Base-by-base conservation (phyloP, 2,329 filamentous ascomycete species). In the Gnomoniopsis sp. region DNA sequence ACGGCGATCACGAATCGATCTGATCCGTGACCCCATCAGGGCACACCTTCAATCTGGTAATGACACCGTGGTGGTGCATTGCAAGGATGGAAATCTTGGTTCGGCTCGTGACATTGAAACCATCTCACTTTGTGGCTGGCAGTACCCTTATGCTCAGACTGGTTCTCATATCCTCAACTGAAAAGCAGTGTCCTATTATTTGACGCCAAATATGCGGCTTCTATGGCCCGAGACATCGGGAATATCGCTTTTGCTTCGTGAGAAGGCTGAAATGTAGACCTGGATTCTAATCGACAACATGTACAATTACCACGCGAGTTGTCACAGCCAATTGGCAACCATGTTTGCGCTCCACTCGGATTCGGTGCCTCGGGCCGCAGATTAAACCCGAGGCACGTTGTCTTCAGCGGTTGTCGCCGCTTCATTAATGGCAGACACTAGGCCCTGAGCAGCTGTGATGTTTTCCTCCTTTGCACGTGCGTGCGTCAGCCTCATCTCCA, bases 401-500 rank as follows among this genome's bases (percentile, higher is more conserved):
- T 51, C 53, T 36, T 62, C 60, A 34, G 53, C 58, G 19, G 44
- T 46, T 47, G 44, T 49, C n/a, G 53, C 49, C 14, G 49, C 38
- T 7, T 54, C 23, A 44, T 56, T 17, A 23, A 50, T 51, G 8
- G 47, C 23, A 48, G 55, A 33, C 8, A 49, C 47, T n/a, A 50
- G 47, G n/a, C 30, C 55, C 44, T 58, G 33, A 3, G 33, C 49
- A 6, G 43, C 44, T 43, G 55, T 52, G 30, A 48, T 44, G 19
- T 30, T 22, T 17, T 53, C 49, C 38, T 43, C 50, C 3, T 47
- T 51, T 14, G 44, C 53, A 23, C 50, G 58, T 14, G 49, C 23
- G 19, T 57, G 52, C 14, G 47, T 36, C 43, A 53, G 60, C 67
- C 78, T 80, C 75, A 78, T 80, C 64, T 83, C 79, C n/a, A 80